phyloP scores from a whole-genome alignment of 306 rosid species.

The Vachellia collinsii region DNA sequence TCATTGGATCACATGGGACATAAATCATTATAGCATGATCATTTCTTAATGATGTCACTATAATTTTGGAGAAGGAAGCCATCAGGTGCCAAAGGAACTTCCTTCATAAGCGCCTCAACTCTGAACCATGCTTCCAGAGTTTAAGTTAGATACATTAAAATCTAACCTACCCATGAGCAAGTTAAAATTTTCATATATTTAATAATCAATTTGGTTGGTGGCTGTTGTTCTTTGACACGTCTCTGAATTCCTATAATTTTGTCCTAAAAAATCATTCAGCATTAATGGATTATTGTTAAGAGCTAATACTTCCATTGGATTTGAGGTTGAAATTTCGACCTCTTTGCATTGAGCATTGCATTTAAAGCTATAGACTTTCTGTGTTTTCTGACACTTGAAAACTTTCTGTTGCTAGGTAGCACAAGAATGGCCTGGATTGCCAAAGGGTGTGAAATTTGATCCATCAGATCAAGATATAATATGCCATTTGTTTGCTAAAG shows the following conservation, averaged over 20 bases:
- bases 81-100: conserved; percentile 8
- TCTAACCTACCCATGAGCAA: conserved; percentile 1
- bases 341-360: conserved; percentile 10
- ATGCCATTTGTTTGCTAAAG: conserved; percentile 76
- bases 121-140: neutral
- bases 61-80: neutral
- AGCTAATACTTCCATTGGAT: conserved; percentile 3
- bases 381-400: neutral
- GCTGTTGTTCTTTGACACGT: conserved; percentile 1
- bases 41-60: neutral
- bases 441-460: conserved; percentile 90
- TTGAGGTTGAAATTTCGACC: conserved; percentile 15
- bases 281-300: conserved; percentile 4
- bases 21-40: neutral
- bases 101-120: neutral
- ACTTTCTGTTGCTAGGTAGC: conserved; percentile 56
- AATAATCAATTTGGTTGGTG: neutral
- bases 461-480: conserved; percentile 87
- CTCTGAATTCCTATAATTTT: conserved; percentile 2
- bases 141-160: neutral
- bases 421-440: conserved; percentile 90
- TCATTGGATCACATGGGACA: conserved; percentile 18
- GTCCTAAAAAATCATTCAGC: neutral
- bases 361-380: conserved; percentile 21
- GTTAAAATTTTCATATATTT: neutral